Base-by-base conservation (phyloP, 1,284 basidiomycete species). In the Phaffia rhodozyma region DNA sequence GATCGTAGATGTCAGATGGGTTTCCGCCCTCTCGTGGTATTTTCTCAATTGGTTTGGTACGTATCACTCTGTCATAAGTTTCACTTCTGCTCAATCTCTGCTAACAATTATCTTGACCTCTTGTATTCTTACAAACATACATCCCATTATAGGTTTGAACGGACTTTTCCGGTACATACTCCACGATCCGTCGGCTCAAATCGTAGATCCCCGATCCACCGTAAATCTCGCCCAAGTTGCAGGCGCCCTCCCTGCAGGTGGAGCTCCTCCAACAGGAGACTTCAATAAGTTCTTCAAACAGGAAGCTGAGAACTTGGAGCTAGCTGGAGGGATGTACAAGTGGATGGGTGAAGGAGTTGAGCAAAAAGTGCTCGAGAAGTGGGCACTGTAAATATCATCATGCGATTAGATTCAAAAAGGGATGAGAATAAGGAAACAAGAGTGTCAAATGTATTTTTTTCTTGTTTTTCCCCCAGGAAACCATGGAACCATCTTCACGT, bases 1-100 rank as follows among this genome's bases (percentile, higher is more conserved):
- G 1, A 55, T 54, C 4, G 47, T 51, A 65, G 91, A 97, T 74
- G 93, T 97, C 23, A 84, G 89, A 76, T 99, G 96, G 94, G 96
- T 98, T 43, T 97, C 94, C 18, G 96, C 93, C 13, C 80, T 98
- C 65, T 94, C 91, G 34, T 98, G 96, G 96, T 99, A 98, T 78
- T 98, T 99, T 77, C 83, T 98, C 70, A 97, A 97, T 78, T 89
- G 97, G 74, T 98, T 98, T 74, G 96, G 96, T 61, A 79, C 98
- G 65, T 97, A 9, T 97, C 72, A 92, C 93, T 21, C 78, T 98
- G 18, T 97, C 97, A 83, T 57, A 90, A 92, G 66, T 38, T 49
- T 53, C 16, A 27, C 30, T 30, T 49, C 59, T 16, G 65, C 65
- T 57, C 34, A 5, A 58, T 62, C 63, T 59, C 7, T 23, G 32